Conservation (phyloP, 495 filamentous ascomycete genomes). For the Aspergillus indologenus region DNA sequence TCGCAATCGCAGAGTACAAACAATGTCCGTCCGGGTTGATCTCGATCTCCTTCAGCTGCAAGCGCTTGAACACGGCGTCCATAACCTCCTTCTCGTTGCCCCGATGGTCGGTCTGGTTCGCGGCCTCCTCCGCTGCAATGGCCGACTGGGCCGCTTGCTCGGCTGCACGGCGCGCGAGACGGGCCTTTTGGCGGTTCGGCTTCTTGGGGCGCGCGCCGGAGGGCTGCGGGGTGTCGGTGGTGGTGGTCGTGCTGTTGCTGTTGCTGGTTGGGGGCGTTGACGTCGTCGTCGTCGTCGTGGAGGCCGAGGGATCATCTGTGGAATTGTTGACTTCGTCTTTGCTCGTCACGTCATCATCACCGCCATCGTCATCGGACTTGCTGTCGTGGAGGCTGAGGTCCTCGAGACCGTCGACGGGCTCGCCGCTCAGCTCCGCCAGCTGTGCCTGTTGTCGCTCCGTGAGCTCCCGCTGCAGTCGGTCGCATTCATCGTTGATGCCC, state of each 20-base stretch:
- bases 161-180: conserved; percentile 82
- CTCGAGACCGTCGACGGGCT: conserved; percentile 29
- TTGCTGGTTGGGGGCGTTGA: conserved; percentile 8
- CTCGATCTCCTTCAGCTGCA: conserved; percentile 67
- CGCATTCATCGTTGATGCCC: conserved; percentile 81
- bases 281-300: neutral
- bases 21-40: conserved; percentile 93
- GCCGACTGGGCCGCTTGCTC: conserved; percentile 67
- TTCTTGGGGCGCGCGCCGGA: conserved; percentile 53
- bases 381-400: conserved; percentile 32
- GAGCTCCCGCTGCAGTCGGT: conserved; percentile 65
- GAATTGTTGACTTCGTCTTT: conserved; percentile 17
- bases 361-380: conserved; percentile 20
- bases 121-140: conserved; percentile 71
- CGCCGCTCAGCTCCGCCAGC: conserved; percentile 54
- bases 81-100: conserved; percentile 68
- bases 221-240: conserved; percentile 13
- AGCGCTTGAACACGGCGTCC: conserved; percentile 56
- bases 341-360: conserved; percentile 9
- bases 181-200: conserved; percentile 85
- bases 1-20: conserved; percentile 88
- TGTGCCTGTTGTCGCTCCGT: conserved; percentile 66
- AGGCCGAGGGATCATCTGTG: conserved; percentile 1
- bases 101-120: conserved; percentile 69
- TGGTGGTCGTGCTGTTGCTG: conserved; percentile 1